Evolutionary conservation across 805 yeast species (phyloP), one percentile per base, ranked within the genome.

Genomic region (Candida alai): DNA sequence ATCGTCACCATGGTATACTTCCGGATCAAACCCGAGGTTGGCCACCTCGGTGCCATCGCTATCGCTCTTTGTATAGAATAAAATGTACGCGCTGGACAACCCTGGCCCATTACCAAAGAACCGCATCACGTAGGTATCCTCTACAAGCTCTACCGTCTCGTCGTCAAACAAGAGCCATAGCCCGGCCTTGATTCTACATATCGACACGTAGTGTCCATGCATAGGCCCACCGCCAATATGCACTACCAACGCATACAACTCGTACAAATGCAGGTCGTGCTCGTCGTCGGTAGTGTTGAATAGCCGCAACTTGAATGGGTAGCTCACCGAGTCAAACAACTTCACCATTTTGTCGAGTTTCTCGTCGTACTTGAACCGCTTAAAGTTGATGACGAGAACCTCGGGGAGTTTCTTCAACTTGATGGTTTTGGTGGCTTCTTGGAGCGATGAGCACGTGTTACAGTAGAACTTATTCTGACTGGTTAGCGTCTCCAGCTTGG

Each of bases 211-310:
- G 55, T 93, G 98, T 0, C 98, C 98, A 60, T 89, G 96, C 64
- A 87, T 88, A 1, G 97, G 97, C 0, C 97, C 97, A 4, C 96
- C 95, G 5, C 98, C 98, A 45, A 93, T 79, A 53, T 93, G 98
- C 8, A 93, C 88, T 9, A 93, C 93, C 27, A 90, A 80, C 0
- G 90, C 86, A 42, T 78, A 82, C 32, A 93, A 62, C 48, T 89
- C 96, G 51, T 88, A 93, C 13, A 80, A 66, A 8, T 55, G 47
- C 34, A 56, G 56, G 19, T 56, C 59, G 47, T 74, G 76, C 44
- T 75, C 76, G 29, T 72, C 47, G 11, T 44, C 43, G 0, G 88
- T 75, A 19, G 90, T 80, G 49, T 80, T 76, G 50, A 80, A 78
- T 19, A 87, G 73, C 19, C 87, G 65, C 36, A 93, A 61, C 29